phyloP scores from a whole-genome alignment of 371 early-diverging fungal genomes.

The Lichtheimia ornata region DNA sequence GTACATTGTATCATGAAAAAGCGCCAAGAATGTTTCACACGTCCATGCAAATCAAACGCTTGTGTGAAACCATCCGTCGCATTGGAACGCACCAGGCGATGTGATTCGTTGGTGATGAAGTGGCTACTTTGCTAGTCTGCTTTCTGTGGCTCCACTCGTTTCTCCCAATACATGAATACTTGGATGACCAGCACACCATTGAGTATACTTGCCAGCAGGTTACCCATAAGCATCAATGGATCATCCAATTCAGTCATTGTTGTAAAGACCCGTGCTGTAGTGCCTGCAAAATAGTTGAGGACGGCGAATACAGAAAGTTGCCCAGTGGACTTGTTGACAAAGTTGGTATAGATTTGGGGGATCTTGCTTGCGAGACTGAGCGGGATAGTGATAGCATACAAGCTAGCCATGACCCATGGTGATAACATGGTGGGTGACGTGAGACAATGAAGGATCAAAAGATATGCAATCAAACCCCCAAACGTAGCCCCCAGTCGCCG shows the following conservation, averaged over 20 bases:
- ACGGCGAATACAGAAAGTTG: conserved; percentile 88
- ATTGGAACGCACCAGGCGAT: too few species aligned
- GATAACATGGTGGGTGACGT: conserved; percentile 46
- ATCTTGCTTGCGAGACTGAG: conserved; percentile 76
- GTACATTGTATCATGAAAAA: too few species aligned
- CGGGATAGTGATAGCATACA: conserved; percentile 82
- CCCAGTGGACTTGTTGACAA: conserved; percentile 78
- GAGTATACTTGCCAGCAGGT: conserved; percentile 65
- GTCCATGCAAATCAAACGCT: not conserved
- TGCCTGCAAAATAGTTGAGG: conserved; percentile 83
- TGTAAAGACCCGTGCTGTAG: conserved; percentile 89
- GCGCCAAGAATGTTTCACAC: too few species aligned
- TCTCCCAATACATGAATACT: conserved; percentile 80
- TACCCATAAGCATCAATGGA: conserved; percentile 68
- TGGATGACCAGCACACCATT: conserved; percentile 81
- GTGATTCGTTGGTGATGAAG: not conserved
- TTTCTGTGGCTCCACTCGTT: conserved; percentile 19
- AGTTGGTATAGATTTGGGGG: conserved; percentile 87
- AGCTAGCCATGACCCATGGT: conserved; percentile 45
- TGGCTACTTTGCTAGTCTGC: conserved; percentile 7
- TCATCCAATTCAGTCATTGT: conserved; percentile 90
- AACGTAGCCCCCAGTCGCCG: conserved; percentile 28
- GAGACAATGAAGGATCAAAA: conserved; percentile 46
- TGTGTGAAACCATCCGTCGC: not conserved
- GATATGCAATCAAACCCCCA: conserved; percentile 28